phyloP scores from a whole-genome alignment of 306 rosid species.

The Nissolia schottii region DNA sequence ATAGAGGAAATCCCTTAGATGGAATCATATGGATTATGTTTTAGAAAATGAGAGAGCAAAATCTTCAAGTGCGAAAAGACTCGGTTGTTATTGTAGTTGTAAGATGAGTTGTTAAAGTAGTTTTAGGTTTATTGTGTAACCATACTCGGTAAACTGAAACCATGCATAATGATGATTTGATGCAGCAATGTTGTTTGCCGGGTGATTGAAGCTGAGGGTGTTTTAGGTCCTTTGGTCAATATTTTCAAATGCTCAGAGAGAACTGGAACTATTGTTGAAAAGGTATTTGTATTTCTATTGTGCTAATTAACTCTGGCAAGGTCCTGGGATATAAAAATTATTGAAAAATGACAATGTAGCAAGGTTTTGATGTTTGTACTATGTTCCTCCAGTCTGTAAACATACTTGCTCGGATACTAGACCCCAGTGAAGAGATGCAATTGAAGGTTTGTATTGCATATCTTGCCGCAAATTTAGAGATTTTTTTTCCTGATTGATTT shows the following conservation, averaged over 20 bases:
- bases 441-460: conserved; percentile 56
- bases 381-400: conserved; percentile 56
- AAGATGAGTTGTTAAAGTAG: neutral
- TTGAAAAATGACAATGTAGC: neutral
- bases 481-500: conserved; percentile 26
- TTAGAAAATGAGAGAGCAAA: neutral
- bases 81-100: neutral
- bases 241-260: conserved; percentile 46
- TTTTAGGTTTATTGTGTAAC: conserved; percentile 1
- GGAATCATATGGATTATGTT: conserved; percentile 4
- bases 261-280: conserved; percentile 45
- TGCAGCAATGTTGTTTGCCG: conserved; percentile 73
- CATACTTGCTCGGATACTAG: conserved; percentile 63
- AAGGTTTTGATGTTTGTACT: conserved; percentile 26
- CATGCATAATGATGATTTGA: conserved; percentile 15
- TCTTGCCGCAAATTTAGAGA: conserved; percentile 23
- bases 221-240: conserved; percentile 48
- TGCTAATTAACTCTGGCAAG: conserved; percentile 2
- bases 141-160: neutral
- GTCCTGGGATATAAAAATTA: neutral
- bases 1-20: neutral
- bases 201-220: conserved; percentile 69
- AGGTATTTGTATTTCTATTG: conserved; percentile 42
- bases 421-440: conserved; percentile 73
- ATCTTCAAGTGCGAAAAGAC: neutral